phyloP scores from a whole-genome alignment of 371 early-diverging fungal species.

The Dichotomocladium elegans region DNA sequence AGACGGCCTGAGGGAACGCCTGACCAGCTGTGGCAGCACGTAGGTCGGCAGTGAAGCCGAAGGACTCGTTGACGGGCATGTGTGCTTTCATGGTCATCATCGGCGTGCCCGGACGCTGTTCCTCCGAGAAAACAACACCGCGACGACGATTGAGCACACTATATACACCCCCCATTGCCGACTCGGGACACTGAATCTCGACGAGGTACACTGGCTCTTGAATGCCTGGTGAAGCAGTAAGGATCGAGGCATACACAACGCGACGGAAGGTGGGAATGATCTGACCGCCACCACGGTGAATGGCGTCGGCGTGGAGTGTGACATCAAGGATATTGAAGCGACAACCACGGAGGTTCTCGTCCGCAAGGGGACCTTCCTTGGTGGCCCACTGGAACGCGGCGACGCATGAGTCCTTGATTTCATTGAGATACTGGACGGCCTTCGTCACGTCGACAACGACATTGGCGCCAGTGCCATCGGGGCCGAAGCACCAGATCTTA shows the following conservation, averaged over 20 bases:
- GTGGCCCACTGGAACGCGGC: slow-evolving; percentile 97
- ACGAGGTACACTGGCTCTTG: slow-evolving; percentile 99
- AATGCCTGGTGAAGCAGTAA: slow-evolving; percentile 90
- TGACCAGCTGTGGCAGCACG: slow-evolving; percentile 90
- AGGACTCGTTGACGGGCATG: slow-evolving; percentile 97
- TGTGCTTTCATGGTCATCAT: slow-evolving; percentile 91
- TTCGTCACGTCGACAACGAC: slow-evolving; percentile 94
- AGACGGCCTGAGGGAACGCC: slow-evolving; percentile 93
- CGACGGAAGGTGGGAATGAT: slow-evolving; percentile 93
- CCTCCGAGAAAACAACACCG: slow-evolving; percentile 92
- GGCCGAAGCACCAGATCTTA: slow-evolving; percentile 99
- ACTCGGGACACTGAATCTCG: slow-evolving; percentile 96
- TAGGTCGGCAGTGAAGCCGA: slow-evolving; percentile 96
- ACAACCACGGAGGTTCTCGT: slow-evolving; percentile 96
- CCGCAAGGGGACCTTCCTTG: slow-evolving; percentile 92
- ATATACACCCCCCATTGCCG: slow-evolving; percentile 95
- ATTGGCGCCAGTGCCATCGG: slow-evolving; percentile 95
- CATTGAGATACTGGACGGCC: slow-evolving; percentile 98
- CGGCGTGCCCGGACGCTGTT: slow-evolving; percentile 89
- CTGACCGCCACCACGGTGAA: slow-evolving; percentile 99
- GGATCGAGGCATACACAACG: slow-evolving; percentile 90
- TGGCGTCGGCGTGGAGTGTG: slow-evolving; percentile 98
- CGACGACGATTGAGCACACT: slow-evolving; percentile 92
- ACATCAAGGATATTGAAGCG: slow-evolving; percentile 99
- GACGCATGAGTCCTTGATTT: slow-evolving; percentile 99